Evolutionary conservation across 2,329 filamentous ascomycete species (phyloP), one percentile per base, ranked within the genome.

Genomic region (Penicillium sp.): DNA sequence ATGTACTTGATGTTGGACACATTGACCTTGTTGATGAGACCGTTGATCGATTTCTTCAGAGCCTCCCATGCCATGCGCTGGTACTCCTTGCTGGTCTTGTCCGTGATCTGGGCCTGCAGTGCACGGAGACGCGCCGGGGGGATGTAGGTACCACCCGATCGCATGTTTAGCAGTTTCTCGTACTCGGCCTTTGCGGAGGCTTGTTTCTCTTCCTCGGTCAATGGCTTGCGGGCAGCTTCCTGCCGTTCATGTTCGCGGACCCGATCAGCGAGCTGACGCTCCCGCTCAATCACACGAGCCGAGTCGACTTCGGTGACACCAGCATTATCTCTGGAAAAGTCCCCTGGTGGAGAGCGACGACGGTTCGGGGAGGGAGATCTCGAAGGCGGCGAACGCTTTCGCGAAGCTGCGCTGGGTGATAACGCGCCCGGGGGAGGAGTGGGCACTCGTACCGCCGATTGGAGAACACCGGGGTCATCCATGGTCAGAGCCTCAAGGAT

Each of bases 41-140:
- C 95, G 73, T 99, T 98, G 78, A 99, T 96, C 48, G 90, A 95
- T 81, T 99, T 99, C 80, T 99, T 99, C 70, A 99, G 80, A 13
- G 93, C 93, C 77, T 99, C 95, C 95, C 95, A 99, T 9, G 93
- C 92, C 91, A 99, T 96, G 68, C 95, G 90, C 83, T 98, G 95
- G 73, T 96, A 98, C 78, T 98, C 95, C 76, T 96, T 96, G 76
- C 89, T 96, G 53, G 85, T 88, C 81, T 96, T 96, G 79, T 99
- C 95, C 60, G 92, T 97, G 75, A 99, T 96, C 77, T 96, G 92
- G 52, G 93, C 91, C 79, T 99, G 95, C 59, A 99, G 84, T 39
- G 93, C 93, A 66, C 92, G 87, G 70, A 99, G 81, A 66, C 91
- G 85, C 52, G 93, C 93, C 0, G 95, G 95, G 21, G 95, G 95